Evolutionary conservation across 2,329 filamentous ascomycete species (phyloP).

Genomic region (Mycosphaerella arachidis): DNA sequence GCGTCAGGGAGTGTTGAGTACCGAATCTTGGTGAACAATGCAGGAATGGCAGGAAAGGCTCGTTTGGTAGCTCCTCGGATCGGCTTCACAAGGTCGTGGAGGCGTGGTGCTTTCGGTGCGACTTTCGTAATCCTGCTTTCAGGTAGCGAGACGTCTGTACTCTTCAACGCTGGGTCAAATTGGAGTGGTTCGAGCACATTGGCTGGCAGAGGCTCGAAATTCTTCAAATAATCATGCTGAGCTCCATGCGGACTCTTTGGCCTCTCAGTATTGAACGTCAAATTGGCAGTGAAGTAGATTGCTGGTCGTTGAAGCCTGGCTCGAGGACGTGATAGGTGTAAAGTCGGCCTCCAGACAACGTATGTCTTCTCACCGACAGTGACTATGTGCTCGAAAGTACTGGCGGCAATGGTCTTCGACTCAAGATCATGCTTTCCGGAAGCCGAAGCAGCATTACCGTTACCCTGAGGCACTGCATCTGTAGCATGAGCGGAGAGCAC

Average conservation of each 20-base stretch:
- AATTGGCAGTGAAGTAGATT: constrained; percentile 53
- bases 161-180: constrained; percentile 49
- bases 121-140: constrained; percentile 71
- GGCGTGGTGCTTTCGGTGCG: constrained; percentile 58
- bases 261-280: constrained; percentile 9
- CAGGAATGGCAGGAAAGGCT: constrained; percentile 61
- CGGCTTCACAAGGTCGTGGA: constrained; percentile 58
- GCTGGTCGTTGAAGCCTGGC: constrained; percentile 63
- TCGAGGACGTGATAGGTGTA: constrained; percentile 39
- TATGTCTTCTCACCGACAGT: constrained; percentile 21
- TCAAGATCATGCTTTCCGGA: constrained; percentile 30
- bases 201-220: constrained; percentile 62
- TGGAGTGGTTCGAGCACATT: constrained; percentile 74
- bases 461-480: constrained; percentile 30
- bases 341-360: constrained; percentile 25
- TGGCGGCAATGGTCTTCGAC: constrained; percentile 13
- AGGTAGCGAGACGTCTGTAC: constrained; percentile 61
- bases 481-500: constrained; percentile 31
- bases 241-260: constrained; percentile 24
- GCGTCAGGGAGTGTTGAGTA: constrained; percentile 58
- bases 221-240: constrained; percentile 63
- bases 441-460: constrained; percentile 25
- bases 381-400: constrained; percentile 18
- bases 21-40: constrained; percentile 67
- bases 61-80: constrained; percentile 61